phyloP scores from a whole-genome alignment of 1,139 yeast species.

The Taphrina confusa region DNA sequence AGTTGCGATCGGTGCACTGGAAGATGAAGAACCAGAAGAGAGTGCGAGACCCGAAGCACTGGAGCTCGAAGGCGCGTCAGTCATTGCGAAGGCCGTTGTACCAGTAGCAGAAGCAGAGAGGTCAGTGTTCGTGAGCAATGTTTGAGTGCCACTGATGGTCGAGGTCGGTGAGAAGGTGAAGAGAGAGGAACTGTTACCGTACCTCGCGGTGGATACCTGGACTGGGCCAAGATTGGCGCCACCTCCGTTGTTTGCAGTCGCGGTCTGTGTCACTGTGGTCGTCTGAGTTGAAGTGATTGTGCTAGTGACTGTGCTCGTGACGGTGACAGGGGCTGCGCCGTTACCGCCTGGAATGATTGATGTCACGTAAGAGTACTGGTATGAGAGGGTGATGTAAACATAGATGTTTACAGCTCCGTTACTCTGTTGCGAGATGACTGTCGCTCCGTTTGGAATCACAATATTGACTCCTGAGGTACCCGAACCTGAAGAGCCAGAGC shows the following conservation, averaged over 20 bases:
- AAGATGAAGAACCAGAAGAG: too few relatives aligned
- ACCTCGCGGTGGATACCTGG: slow-evolving; percentile 1
- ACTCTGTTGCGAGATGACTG: neutral
- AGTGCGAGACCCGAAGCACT: too few relatives aligned
- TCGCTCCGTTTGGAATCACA: neutral
- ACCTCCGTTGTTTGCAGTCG: neutral
- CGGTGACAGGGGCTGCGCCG: neutral
- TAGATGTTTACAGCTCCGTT: neutral
- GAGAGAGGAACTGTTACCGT: neutral
- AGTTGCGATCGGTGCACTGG: too few relatives aligned
- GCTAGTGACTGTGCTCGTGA: neutral
- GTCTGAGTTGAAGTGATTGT: slow-evolving; percentile 1
- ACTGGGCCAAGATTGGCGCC: neutral
- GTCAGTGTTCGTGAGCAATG: neutral
- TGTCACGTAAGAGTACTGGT: neutral
- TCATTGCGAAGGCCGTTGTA: too few relatives aligned
- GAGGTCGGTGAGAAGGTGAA: neutral
- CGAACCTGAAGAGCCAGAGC: too few relatives aligned
- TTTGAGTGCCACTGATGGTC: neutral
- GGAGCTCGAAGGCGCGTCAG: too few relatives aligned
- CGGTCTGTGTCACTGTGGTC: neutral
- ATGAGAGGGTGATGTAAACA: neutral
- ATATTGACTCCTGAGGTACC: neutral
- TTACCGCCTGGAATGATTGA: too few relatives aligned
- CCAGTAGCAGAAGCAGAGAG: too few relatives aligned